phyloP scores from a whole-genome alignment of 495 filamentous ascomycete species.

The Penicillium malachiteum region DNA sequence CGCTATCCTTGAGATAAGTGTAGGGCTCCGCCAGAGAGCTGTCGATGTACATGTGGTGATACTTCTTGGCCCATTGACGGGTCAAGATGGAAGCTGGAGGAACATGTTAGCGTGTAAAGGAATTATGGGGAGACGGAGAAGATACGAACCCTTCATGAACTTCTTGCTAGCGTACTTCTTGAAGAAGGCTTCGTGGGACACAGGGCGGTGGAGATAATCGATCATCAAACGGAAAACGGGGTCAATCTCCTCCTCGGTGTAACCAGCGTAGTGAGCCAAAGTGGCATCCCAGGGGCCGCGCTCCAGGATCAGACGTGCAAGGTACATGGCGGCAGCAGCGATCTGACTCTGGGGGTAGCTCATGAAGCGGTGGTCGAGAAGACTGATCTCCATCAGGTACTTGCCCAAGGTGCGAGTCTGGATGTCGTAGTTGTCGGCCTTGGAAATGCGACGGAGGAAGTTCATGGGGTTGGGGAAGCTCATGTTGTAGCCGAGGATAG shows the following conservation, averaged over 20 bases:
- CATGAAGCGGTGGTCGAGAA: slow-evolving; percentile 92
- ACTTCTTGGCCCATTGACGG: slow-evolving; percentile 88
- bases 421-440: slow-evolving; percentile 97
- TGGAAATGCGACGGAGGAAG: slow-evolving; percentile 96
- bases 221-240: slow-evolving; percentile 94
- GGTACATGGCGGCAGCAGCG: slow-evolving; percentile 91
- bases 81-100: slow-evolving; percentile 80
- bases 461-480: slow-evolving; percentile 99
- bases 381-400: slow-evolving; percentile 97
- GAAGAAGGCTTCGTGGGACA: slow-evolving; percentile 95
- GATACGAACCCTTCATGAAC: slow-evolving; percentile 81
- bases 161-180: slow-evolving; percentile 99
- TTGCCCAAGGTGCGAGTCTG: slow-evolving; percentile 95
- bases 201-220: slow-evolving; percentile 85
- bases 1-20: slow-evolving; percentile 38
- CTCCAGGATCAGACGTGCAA: slow-evolving; percentile 83
- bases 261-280: slow-evolving; percentile 89
- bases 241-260: slow-evolving; percentile 86
- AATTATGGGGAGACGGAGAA: not conserved
- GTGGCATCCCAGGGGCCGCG: slow-evolving; percentile 91
- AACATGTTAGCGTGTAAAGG: slow-evolving; percentile 15
- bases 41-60: slow-evolving; percentile 46
- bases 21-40: slow-evolving; percentile 37
- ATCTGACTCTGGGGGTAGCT: slow-evolving; percentile 81
- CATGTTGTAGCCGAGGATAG: slow-evolving; percentile 90